Conservation (phyloP, 169 alveolate genomes). For the Plasmodium cynomolgi region DNA sequence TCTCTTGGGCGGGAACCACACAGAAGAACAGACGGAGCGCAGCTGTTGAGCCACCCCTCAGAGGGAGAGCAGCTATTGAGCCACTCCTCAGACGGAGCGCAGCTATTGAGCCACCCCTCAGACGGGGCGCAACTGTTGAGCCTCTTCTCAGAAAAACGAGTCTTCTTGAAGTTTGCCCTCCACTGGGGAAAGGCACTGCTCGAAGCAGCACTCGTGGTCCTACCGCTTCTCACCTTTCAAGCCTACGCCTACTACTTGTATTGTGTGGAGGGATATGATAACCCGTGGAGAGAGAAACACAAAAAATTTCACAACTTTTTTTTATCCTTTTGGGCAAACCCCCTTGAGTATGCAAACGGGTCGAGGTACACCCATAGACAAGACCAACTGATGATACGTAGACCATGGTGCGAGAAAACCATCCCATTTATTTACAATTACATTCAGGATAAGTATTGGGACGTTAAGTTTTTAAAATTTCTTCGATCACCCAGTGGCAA, state of each 20-base stretch:
- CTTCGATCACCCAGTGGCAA: conserved; percentile 36
- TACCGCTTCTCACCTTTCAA: conserved; percentile 80
- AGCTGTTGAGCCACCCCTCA: background rate
- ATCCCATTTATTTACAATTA: conserved; percentile 77
- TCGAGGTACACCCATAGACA: background rate
- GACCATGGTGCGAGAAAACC: conserved; percentile 81
- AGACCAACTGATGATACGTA: background rate
- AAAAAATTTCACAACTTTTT: conserved; percentile 54
- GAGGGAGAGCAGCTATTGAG: background rate
- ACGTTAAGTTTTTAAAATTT: conserved; percentile 77
- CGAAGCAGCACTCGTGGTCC: conserved; percentile 76
- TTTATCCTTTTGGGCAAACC: conserved; percentile 20
- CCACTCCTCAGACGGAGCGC: too few species aligned
- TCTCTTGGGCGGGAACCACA: background rate
- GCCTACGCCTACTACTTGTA: conserved; percentile 77
- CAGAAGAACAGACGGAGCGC: background rate
- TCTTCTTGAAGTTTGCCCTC: conserved; percentile 6
- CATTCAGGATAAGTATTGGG: conserved; percentile 83
- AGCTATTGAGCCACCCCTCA: too few species aligned
- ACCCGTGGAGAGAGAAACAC: conserved; percentile 53
- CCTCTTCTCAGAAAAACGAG: background rate
- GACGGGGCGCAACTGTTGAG: background rate
- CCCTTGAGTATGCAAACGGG: conserved; percentile 3
- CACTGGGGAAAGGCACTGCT: conserved; percentile 79
- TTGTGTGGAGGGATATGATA: conserved; percentile 41